These are phyloP conservation scores for Blastobotrys malaysiensis DNA, from an alignment of 1,139 yeast species.

Conservation along the genomic window DNA sequence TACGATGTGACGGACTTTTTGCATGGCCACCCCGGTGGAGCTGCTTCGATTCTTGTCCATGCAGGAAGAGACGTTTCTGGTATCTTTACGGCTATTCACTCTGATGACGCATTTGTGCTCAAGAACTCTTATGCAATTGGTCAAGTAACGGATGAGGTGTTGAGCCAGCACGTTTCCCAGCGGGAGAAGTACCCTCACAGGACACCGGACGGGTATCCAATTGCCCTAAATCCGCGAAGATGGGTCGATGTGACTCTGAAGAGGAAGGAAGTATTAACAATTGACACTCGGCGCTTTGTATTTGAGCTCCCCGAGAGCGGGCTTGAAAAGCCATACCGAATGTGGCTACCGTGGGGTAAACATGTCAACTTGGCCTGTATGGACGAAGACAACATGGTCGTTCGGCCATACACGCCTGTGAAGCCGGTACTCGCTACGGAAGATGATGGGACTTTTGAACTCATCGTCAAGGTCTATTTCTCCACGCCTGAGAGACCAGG, in stretches of 20 bases:
- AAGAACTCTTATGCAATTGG: neutral
- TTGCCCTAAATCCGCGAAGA: neutral
- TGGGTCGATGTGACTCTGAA: neutral
- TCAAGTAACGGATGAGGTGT: neutral
- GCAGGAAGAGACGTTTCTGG: neutral
- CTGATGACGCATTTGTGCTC: neutral
- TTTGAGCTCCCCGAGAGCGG: neutral
- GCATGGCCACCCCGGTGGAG: slow-evolving; percentile 56
- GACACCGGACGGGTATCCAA: neutral
- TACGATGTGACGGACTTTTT: slow-evolving; percentile 48
- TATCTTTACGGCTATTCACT: neutral
- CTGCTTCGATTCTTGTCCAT: slow-evolving; percentile 18
- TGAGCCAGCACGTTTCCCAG: neutral
- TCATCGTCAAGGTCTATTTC: slow-evolving; percentile 30
- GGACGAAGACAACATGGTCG: slow-evolving; percentile 17
- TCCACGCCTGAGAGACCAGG: slow-evolving; percentile 28
- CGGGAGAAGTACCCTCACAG: neutral
- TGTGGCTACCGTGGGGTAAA: neutral
- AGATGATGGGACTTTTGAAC: slow-evolving; percentile 25
- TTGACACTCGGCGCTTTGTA: slow-evolving; percentile 26
- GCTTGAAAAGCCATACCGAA: neutral
- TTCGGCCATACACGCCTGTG: slow-evolving; percentile 47
- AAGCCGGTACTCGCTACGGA: slow-evolving; percentile 22
- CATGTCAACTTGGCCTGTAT: slow-evolving; percentile 1
- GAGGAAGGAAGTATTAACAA: neutral